Evolutionary conservation across 2,329 filamentous ascomycete species (phyloP), one percentile per base, ranked within the genome.

Genomic region (Venturia pyrina): DNA sequence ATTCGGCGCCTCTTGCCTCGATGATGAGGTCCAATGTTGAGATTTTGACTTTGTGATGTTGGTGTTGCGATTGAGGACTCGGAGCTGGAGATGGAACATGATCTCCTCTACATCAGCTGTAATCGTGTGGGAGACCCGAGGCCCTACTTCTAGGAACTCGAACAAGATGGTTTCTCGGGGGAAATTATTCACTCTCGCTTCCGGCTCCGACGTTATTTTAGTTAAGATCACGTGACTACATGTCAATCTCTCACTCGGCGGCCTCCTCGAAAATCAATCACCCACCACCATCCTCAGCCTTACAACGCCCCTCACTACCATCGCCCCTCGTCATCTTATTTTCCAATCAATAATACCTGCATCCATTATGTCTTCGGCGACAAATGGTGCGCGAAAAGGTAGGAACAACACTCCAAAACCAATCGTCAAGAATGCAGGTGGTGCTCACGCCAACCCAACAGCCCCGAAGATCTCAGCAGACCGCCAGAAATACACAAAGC

Each of bases 361-460:
- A 64, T 8, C 15, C 50, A 53, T 62, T 66, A 67, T 53, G 67
- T 76, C 76, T 74, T 72, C 73, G 57, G 70, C 73, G 56, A 71
- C 73, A 48, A 75, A 73, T 68, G 76, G 73, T 64, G 73, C 73
- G 62, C 75, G 75, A 68, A 76, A 77, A 71, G 71, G 75, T 76
- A 69, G 41, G 53, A 34, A 43, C 50, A 40, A 40, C 28, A 53
- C 48, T 28, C 63, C 50, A 28, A 46, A 17, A 43, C 53, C 28
- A 19, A 37, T 8, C 32, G 32, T 48, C 32, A 24, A 46, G 43
- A 37, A 53, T 24, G n/a, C n/a, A n/a, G n/a, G n/a, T n/a, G 28
- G 28, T 56, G 40, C 44, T 64, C 37, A 50, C 24, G 48, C 62
- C 34, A 40, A 37, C 15, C 34, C 48, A 53, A 24, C 41, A 44